phyloP scores from a whole-genome alignment of 202 grass and related monocot species.

The Tripidium arundinaceum region DNA sequence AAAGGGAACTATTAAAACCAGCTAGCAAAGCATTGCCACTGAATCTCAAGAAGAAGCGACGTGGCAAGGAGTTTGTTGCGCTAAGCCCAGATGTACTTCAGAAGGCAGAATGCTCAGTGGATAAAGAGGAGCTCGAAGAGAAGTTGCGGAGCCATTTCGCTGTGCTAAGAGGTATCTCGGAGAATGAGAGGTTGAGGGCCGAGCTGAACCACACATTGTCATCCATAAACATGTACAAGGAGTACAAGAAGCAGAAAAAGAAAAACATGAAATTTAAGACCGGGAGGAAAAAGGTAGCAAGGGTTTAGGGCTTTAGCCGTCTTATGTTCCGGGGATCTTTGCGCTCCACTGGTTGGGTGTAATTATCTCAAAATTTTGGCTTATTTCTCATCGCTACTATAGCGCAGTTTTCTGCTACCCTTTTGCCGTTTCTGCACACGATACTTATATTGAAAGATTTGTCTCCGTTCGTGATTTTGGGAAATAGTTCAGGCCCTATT shows the following conservation, averaged over 20 bases:
- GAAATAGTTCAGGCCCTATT: neutral
- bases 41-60: constrained; percentile 57
- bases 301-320: constrained; percentile 28
- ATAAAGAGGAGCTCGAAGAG: constrained; percentile 44
- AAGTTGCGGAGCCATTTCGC: constrained; percentile 71
- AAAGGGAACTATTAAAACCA: constrained; percentile 54
- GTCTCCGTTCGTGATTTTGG: neutral
- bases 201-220: constrained; percentile 69
- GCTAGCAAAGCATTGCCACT: constrained; percentile 25
- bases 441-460: neutral
- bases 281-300: constrained; percentile 30
- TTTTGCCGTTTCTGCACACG: neutral
- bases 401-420: neutral
- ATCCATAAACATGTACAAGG: constrained; percentile 63
- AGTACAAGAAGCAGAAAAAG: constrained; percentile 74
- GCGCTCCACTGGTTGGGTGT: neutral
- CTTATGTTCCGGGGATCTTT: neutral
- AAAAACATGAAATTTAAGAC: constrained; percentile 35
- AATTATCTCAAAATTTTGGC: neutral
- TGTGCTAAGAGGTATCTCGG: constrained; percentile 55
- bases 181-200: constrained; percentile 72
- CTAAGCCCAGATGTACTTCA: constrained; percentile 44
- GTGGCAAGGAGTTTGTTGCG: constrained; percentile 42
- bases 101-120: constrained; percentile 39
- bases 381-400: neutral